Evolutionary conservation across 495 filamentous ascomycete genomes (phyloP).

Genomic region (Elasticomyces elasticus): DNA sequence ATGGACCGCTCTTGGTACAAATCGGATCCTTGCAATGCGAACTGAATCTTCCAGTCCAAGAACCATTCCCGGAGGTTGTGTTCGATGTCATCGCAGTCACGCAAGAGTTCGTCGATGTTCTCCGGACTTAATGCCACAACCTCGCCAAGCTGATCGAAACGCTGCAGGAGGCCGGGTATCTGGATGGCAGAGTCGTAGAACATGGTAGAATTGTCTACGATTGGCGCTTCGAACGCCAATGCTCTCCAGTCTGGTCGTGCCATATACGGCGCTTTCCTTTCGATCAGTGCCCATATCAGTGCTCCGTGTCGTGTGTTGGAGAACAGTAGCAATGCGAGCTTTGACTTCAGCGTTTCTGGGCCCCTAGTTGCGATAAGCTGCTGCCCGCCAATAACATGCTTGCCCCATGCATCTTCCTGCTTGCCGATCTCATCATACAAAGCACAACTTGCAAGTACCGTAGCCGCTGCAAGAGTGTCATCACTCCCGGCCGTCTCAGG

Average conservation of each 20-base stretch:
- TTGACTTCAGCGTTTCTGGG: constrained; percentile 5
- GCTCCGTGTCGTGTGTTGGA: constrained; percentile 14
- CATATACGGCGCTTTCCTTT: constrained; percentile 13
- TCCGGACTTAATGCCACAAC: background rate
- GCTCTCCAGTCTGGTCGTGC: constrained; percentile 11
- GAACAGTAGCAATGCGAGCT: constrained; percentile 14
- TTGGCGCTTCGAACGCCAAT: constrained; percentile 8
- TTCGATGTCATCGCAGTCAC: constrained; percentile 4
- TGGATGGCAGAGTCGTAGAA: constrained; percentile 18
- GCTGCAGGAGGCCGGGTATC: constrained; percentile 13
- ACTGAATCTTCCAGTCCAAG: constrained; percentile 11
- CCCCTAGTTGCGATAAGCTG: constrained; percentile 14
- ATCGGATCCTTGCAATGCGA: background rate
- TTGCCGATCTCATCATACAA: constrained; percentile 16
- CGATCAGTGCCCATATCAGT: constrained; percentile 13
- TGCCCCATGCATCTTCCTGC: constrained; percentile 8
- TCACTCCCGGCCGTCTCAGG: constrained; percentile 5
- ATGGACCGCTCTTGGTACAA: constrained; percentile 10
- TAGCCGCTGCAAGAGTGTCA: constrained; percentile 12
- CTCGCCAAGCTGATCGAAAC: constrained; percentile 6
- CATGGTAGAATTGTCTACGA: constrained; percentile 4
- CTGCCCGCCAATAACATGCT: constrained; percentile 12
- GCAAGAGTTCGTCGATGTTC: constrained; percentile 6
- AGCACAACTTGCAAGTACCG: constrained; percentile 11
- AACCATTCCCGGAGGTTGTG: constrained; percentile 6